Conservation (phyloP, 148 eudicot genomes). For the Silene uniflora region DNA sequence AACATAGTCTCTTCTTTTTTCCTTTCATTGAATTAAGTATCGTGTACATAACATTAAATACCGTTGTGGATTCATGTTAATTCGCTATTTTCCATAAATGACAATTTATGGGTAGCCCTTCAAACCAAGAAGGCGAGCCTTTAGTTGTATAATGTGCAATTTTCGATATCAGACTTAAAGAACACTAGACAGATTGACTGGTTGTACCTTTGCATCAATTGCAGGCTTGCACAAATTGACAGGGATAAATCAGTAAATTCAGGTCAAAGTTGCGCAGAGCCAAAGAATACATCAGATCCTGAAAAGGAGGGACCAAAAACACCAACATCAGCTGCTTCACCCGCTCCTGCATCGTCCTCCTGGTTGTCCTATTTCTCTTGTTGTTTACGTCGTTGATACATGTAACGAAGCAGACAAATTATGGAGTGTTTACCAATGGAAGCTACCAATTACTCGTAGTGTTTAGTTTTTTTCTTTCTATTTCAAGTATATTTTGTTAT, state of each 20-base stretch:
- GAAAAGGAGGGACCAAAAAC: slow-evolving; percentile 21
- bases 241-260: slow-evolving; percentile 33
- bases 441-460: slow-evolving; percentile 11
- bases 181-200: not conserved
- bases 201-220: not conserved
- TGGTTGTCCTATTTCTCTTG: slow-evolving; percentile 38
- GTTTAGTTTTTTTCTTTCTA: not conserved
- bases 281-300: slow-evolving; percentile 8
- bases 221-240: slow-evolving; percentile 37
- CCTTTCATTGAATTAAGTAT: not conserved
- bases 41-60: not conserved
- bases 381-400: slow-evolving; percentile 27
- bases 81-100: no score
- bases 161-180: not conserved
- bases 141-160: not conserved
- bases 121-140: no score
- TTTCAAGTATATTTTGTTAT: not conserved
- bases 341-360: slow-evolving; percentile 4
- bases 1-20: not conserved
- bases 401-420: not conserved
- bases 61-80: not conserved
- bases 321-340: slow-evolving; percentile 6
- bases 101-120: no score
- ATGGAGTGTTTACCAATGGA: not conserved
- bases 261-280: slow-evolving; percentile 21